A percentile compares a stretch with the other conserved stretches of the same genome.
phyloP scores from a whole-genome alignment of 495 filamentous ascomycete genomes.

The Penicillium bovifimosum region DNA sequence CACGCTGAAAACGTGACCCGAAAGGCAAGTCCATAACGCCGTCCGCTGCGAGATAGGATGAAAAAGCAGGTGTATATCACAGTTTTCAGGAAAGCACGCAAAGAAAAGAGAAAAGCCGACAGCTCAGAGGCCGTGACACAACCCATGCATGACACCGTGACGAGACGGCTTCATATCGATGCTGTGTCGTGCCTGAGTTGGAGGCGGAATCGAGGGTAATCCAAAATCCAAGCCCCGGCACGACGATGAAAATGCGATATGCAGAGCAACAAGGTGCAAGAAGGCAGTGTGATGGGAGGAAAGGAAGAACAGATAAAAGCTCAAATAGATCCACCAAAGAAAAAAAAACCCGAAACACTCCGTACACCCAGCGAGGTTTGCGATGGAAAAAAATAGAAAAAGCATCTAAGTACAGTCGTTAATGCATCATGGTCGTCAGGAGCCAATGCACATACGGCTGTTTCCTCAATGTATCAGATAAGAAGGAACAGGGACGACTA shows the following conservation, averaged over 20 bases:
- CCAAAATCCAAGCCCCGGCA: constrained; percentile 8
- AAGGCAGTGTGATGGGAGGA: not conserved
- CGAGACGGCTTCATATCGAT: not conserved
- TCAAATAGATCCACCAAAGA: constrained; percentile 17
- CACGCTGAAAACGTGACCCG: constrained; percentile 1
- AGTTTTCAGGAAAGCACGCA: constrained; percentile 7
- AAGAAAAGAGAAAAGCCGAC: not conserved
- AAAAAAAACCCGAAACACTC: constrained; percentile 20
- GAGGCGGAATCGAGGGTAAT: not conserved
- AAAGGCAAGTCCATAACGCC: constrained; percentile 20
- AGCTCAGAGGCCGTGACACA: constrained; percentile 6
- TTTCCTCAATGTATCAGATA: constrained; percentile 14
- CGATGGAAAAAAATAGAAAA: constrained; percentile 13
- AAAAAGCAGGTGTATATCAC: constrained; percentile 17
- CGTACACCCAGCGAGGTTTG: constrained; percentile 25
- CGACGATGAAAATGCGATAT: constrained; percentile 12
- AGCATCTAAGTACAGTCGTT: constrained; percentile 30
- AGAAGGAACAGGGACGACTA: constrained; percentile 10
- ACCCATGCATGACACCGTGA: constrained; percentile 6
- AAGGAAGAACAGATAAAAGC: constrained; percentile 8
- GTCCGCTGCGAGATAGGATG: constrained; percentile 22
- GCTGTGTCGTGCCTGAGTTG: not conserved
- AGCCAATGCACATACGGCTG: constrained; percentile 27
- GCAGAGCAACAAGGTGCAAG: constrained; percentile 17
- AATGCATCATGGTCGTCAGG: constrained; percentile 39